Conservation (phyloP, 805 yeast genomes). For the Suhomyces xylopsoci region DNA sequence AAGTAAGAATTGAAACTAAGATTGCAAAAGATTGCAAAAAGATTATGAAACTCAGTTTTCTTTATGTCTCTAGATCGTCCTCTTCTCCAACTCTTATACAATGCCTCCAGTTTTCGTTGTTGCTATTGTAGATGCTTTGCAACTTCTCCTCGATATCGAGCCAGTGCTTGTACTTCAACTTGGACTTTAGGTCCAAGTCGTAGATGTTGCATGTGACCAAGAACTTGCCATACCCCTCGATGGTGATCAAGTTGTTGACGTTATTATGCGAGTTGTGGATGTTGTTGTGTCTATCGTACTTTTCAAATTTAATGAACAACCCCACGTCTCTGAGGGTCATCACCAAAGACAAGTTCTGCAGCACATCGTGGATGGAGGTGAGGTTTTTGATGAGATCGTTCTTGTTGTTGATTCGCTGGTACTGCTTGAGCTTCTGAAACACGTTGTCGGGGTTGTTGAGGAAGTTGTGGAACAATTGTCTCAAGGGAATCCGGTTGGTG, state of each 20-base stretch:
- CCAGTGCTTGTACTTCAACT: slow-evolving; percentile 46
- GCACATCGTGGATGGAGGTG: slow-evolving; percentile 36
- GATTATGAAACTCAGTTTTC: too few relatives aligned
- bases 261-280: slow-evolving; percentile 30
- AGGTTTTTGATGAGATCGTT: slow-evolving; percentile 31
- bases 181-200: slow-evolving; percentile 50
- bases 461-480: slow-evolving; percentile 30
- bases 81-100: slow-evolving; percentile 17
- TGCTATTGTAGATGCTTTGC: slow-evolving; percentile 30
- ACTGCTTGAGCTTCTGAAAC: slow-evolving; percentile 31
- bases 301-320: slow-evolving; percentile 41
- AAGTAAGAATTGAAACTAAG: neutral
- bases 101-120: slow-evolving; percentile 27
- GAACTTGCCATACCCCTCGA: slow-evolving; percentile 23
- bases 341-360: slow-evolving; percentile 36
- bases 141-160: slow-evolving; percentile 37
- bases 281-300: slow-evolving; percentile 24
- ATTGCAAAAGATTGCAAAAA: too few relatives aligned
- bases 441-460: slow-evolving; percentile 27
- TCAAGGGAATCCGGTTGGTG: slow-evolving; percentile 31
- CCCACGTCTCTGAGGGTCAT: slow-evolving; percentile 63
- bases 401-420: slow-evolving; percentile 32
- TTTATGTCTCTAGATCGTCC: neutral
- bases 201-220: slow-evolving; percentile 38
- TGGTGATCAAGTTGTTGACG: slow-evolving; percentile 21